Evolutionary conservation across 495 filamentous ascomycete genomes (phyloP), one percentile per base, ranked within the genome.

Genomic region (Aspergillus baeticus): DNA sequence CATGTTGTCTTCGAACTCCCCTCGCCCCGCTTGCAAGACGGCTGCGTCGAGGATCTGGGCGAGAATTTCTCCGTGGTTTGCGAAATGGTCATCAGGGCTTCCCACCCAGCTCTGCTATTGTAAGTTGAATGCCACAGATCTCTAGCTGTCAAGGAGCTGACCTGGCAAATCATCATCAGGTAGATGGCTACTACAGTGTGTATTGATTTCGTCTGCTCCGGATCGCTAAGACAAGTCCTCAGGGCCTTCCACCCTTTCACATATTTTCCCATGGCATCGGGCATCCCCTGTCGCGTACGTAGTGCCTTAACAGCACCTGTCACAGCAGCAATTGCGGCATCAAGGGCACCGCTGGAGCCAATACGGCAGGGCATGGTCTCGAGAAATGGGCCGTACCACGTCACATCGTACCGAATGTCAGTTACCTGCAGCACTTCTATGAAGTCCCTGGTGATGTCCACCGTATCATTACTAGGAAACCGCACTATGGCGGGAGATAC

Each of bases 121-220:
- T 52, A 17, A 51, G 51, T n/a, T 14, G 18, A 0, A 15, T 20
- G 46, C 13, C 17, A 34, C 43, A n/a, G 13, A 15, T 36, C n/a
- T 52, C 33, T 29, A 2, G 37, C 17, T 4, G 1, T 10, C 1
- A 36, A 1, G 11, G 17, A 35, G 29, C 54, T 42, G 51, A 77
- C 75, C 66, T 79, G 73, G 45, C 67, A 72, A 20, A 79, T 69
- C 43, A 71, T 64, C 23, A 76, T 62, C 11, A 77, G 33, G 46
- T 75, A 76, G 17, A 77, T 64, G 13, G 73, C 71, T 57, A 69
- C 71, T 20, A 79, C 58, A 6, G 72, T 77, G 55, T 77, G 68
- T 6, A 65, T 46, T 11, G 64, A 67, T 10, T 47, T 46, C 1
- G 69, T 69, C 48, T 70, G 58, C 13, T 38, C 47, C 6, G 70